Conservation (phyloP, 2,329 filamentous ascomycete species). For the Talaromyces sp. region DNA sequence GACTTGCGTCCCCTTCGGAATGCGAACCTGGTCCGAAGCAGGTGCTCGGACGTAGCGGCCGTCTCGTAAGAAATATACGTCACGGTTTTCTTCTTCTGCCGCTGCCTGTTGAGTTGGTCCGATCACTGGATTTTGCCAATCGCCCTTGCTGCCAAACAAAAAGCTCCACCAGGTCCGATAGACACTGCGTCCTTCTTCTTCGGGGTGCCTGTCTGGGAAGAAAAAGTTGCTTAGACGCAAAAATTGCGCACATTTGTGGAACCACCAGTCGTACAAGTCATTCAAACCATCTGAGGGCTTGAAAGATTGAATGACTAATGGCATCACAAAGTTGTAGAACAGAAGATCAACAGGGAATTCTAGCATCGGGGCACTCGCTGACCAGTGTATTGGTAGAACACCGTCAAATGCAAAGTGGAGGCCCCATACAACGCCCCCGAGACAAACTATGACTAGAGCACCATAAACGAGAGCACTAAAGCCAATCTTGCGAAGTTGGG, state of each 20-base stretch:
- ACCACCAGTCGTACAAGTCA: conserved; percentile 93
- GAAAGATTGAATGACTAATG: conserved; percentile 79
- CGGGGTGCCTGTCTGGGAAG: conserved; percentile 77
- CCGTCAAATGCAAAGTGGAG: conserved; percentile 67
- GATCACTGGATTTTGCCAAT: conserved; percentile 39
- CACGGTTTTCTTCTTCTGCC: conserved; percentile 44
- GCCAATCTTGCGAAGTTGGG: conserved; percentile 91
- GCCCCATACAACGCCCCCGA: conserved; percentile 96
- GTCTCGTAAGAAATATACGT: conserved; percentile 63
- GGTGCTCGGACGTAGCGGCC: conserved; percentile 90
- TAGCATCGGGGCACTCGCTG: conserved; percentile 85
- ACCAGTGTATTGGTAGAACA: conserved; percentile 90
- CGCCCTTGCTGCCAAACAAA: conserved; percentile 41
- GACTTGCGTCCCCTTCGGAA: conserved; percentile 79
- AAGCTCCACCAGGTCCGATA: conserved; percentile 60
- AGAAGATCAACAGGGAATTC: conserved; percentile 94
- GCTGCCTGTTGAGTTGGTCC: conserved; percentile 32
- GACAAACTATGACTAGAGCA: conserved; percentile 84
- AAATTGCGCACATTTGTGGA: conserved; percentile 77
- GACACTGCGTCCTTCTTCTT: conserved; percentile 76
- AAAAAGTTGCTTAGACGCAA: conserved; percentile 89
- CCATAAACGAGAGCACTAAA: conserved; percentile 97
- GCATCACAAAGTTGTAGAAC: conserved; percentile 97
- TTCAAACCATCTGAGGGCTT: conserved; percentile 84
- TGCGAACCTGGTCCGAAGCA: conserved; percentile 90